Evolutionary conservation across 805 yeast species (phyloP).

Genomic region (Starmerella powellii): DNA sequence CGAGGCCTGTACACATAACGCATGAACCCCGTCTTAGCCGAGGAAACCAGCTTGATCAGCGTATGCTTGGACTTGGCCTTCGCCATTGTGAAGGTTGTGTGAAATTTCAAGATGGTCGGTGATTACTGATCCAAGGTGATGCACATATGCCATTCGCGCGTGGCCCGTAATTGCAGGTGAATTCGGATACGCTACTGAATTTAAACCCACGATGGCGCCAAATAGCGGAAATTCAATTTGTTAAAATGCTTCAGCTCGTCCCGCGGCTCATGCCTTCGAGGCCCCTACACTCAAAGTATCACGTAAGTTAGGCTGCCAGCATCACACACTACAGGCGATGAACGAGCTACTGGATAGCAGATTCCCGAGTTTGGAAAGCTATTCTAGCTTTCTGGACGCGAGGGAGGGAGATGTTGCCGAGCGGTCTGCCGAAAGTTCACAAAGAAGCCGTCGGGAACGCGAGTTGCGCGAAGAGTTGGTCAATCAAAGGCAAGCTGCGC

Average conservation of each 20-base stretch:
- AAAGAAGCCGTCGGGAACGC: too few relatives aligned
- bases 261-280: too few relatives aligned
- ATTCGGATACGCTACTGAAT: too few relatives aligned
- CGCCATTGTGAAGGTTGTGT: constrained; percentile 25
- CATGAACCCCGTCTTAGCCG: constrained; percentile 82
- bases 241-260: too few relatives aligned
- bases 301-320: too few relatives aligned
- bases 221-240: too few relatives aligned
- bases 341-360: constrained; percentile 19
- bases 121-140: background rate
- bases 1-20: constrained; percentile 73
- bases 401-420: background rate
- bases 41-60: constrained; percentile 71
- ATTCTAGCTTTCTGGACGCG: constrained; percentile 8
- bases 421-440: too few relatives aligned
- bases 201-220: too few relatives aligned
- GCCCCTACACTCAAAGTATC: too few relatives aligned
- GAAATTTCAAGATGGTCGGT: background rate
- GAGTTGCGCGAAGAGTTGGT: background rate
- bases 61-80: constrained; percentile 66
- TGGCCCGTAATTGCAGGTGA: too few relatives aligned
- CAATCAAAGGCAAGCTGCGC: background rate
- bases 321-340: background rate
- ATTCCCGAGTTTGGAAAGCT: constrained; percentile 21
- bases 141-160: too few relatives aligned